phyloP scores from a whole-genome alignment of 2,329 filamentous ascomycete species.

The Aspergillus sergii region DNA sequence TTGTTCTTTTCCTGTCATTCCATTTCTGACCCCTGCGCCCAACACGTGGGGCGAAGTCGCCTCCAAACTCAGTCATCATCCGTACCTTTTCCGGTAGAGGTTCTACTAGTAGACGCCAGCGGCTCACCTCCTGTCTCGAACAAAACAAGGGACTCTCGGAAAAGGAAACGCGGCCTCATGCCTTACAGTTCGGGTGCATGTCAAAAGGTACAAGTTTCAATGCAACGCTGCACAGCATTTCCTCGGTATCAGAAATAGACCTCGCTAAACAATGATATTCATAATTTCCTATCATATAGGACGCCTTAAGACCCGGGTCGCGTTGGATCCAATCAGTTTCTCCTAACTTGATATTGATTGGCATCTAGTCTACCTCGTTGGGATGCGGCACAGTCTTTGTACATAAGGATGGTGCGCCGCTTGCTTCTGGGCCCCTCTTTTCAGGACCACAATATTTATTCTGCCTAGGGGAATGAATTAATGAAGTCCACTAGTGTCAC shows the following conservation, averaged over 20 bases:
- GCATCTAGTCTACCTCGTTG: constrained; percentile 9
- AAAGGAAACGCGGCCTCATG: constrained; percentile 2
- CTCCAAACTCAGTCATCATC: constrained; percentile 10
- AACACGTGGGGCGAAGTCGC: constrained; percentile 17
- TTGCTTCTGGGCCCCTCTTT: neutral
- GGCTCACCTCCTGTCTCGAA: neutral
- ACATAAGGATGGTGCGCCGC: constrained; percentile 10
- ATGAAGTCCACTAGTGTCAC: constrained; percentile 2
- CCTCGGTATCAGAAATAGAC: neutral
- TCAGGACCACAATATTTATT: constrained; percentile 1
- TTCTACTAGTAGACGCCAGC: neutral
- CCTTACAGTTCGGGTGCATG: neutral
- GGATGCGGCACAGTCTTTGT: constrained; percentile 22
- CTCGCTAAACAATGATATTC: constrained; percentile 9
- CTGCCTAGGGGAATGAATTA: neutral
- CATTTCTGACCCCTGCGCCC: constrained; percentile 12
- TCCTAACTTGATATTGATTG: neutral
- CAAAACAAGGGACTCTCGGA: neutral
- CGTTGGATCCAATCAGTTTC: neutral
- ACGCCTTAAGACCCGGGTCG: neutral
- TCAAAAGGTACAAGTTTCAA: neutral
- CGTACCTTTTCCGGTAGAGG: neutral
- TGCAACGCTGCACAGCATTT: constrained; percentile 3
- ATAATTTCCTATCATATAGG: neutral
- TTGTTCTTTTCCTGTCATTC: neutral